phyloP scores from a whole-genome alignment of 2,329 filamentous ascomycete species.

The Talaromyces sp. region DNA sequence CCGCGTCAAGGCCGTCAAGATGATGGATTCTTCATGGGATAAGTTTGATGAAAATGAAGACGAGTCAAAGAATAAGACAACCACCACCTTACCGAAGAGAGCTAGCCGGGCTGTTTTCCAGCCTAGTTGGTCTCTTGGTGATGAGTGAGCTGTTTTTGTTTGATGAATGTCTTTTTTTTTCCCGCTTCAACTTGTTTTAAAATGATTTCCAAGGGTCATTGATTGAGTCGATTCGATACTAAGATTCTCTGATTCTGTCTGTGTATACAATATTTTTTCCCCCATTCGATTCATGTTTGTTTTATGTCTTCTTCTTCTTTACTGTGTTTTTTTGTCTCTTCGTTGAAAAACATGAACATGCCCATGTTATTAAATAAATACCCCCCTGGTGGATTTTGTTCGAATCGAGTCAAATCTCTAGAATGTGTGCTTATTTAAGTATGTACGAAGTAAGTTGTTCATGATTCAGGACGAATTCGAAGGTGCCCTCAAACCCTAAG shows the following conservation, averaged over 20 bases:
- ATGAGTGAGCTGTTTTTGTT: conserved; percentile 26
- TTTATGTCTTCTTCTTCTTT: background rate
- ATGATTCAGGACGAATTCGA: no score
- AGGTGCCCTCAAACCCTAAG: no score
- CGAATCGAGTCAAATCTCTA: background rate
- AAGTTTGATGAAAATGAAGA: conserved; percentile 34
- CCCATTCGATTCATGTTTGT: conserved; percentile 1
- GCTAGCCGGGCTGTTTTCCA: conserved; percentile 33
- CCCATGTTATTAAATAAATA: background rate
- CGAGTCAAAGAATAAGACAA: conserved; percentile 29
- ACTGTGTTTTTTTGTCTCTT: background rate
- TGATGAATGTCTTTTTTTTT: background rate
- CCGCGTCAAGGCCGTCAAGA: conserved; percentile 68
- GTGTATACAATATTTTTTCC: background rate
- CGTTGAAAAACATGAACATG: background rate
- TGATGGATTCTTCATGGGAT: conserved; percentile 64
- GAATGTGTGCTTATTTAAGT: background rate
- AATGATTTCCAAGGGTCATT: background rate
- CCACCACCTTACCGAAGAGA: conserved; percentile 26
- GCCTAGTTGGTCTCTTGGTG: conserved; percentile 45
- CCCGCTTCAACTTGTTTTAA: background rate
- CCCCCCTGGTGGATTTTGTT: background rate
- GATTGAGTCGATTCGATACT: background rate
- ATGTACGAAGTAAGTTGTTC: background rate
- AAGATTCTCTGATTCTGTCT: background rate